A percentile compares a stretch with the other conserved stretches of the same genome.
These are phyloP conservation scores for Hymenoscyphus repandus DNA, from an alignment of 2,329 filamentous ascomycete genomes.

Conservation along the genomic window DNA sequence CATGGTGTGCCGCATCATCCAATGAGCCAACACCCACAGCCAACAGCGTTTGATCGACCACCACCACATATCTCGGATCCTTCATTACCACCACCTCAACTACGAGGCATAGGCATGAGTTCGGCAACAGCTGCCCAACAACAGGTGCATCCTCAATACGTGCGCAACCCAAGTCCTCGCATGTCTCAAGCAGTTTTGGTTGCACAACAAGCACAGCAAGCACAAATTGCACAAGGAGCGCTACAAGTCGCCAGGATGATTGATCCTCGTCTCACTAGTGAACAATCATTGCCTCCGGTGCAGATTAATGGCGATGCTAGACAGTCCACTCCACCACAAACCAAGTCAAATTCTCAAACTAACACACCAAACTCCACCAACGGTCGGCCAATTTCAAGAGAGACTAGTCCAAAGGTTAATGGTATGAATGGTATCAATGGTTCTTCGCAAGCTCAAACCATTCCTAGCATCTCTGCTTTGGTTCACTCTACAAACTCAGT, in stretches of 20 bases:
- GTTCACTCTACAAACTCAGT: constrained; percentile 28
- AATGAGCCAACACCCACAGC: constrained; percentile 13
- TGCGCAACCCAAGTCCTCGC: constrained; percentile 34
- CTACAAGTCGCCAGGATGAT: constrained; percentile 22
- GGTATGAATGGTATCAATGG: constrained; percentile 9
- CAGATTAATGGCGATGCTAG: constrained; percentile 15
- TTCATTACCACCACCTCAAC: constrained; percentile 29
- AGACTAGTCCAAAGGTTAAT: constrained; percentile 16
- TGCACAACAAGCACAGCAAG: constrained; percentile 32
- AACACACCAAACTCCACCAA: constrained; percentile 18
- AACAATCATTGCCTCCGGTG: constrained; percentile 16
- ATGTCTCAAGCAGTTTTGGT: constrained; percentile 35
- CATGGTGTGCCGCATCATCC: constrained; percentile 15
- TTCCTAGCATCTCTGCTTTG: constrained; percentile 29
- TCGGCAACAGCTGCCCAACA: constrained; percentile 18
- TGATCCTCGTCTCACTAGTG: constrained; percentile 23
- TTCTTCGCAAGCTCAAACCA: constrained; percentile 26
- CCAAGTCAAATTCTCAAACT: constrained; percentile 13
- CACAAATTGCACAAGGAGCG: constrained; percentile 25
- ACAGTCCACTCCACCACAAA: constrained; percentile 22
- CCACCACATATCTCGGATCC: constrained; percentile 32
- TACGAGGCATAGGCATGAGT: constrained; percentile 25
- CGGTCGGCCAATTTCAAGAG: constrained; percentile 16
- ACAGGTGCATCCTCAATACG: constrained; percentile 26
- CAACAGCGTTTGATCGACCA: constrained; percentile 30